Percentiles rank a stretch among this genome's conserved stretches.
Evolutionary conservation across 2,329 filamentous ascomycete species (phyloP).

Genomic region (Penicillium capsulatum): DNA sequence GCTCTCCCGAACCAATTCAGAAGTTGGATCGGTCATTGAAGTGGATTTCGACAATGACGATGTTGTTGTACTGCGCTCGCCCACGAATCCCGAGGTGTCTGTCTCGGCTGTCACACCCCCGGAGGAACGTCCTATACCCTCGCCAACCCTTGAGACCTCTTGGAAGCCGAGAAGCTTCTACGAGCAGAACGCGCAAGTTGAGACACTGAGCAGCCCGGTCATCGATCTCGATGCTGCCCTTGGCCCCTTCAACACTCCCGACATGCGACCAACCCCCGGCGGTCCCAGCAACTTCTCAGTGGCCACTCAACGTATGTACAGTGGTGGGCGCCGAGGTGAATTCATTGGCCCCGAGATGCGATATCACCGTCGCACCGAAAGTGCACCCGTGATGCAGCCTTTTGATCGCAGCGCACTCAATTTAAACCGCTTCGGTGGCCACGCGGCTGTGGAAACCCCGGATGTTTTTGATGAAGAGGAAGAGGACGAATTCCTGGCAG

Average conservation of each 20-base stretch:
- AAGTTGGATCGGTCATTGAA: constrained; percentile 41
- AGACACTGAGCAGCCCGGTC: constrained; percentile 65
- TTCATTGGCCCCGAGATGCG: constrained; percentile 48
- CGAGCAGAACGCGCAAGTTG: constrained; percentile 51
- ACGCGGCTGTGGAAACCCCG: constrained; percentile 37
- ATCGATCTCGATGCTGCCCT: constrained; percentile 93
- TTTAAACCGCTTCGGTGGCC: constrained; percentile 37
- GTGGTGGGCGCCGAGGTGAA: constrained; percentile 45
- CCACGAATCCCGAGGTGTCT: constrained; percentile 36
- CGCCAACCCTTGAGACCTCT: constrained; percentile 32
- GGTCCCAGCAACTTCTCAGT: constrained; percentile 37
- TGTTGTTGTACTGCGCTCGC: constrained; percentile 45
- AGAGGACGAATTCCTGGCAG: constrained; percentile 47
- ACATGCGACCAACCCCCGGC: constrained; percentile 34
- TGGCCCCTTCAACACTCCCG: constrained; percentile 77
- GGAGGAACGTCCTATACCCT: constrained; percentile 14
- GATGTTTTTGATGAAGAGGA: constrained; percentile 51
- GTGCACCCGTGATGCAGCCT: constrained; percentile 48
- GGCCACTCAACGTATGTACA: constrained; percentile 46
- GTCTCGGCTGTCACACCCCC: constrained; percentile 18
- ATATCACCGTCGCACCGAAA: constrained; percentile 49
- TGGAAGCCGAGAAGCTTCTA: constrained; percentile 46
- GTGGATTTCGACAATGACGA: constrained; percentile 49
- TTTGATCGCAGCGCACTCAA: constrained; percentile 43
- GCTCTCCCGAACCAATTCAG: constrained; percentile 39